Conservation (phyloP, 2,329 filamentous ascomycete genomes). For the Ophiocordyceps camponoti-leonardi region DNA sequence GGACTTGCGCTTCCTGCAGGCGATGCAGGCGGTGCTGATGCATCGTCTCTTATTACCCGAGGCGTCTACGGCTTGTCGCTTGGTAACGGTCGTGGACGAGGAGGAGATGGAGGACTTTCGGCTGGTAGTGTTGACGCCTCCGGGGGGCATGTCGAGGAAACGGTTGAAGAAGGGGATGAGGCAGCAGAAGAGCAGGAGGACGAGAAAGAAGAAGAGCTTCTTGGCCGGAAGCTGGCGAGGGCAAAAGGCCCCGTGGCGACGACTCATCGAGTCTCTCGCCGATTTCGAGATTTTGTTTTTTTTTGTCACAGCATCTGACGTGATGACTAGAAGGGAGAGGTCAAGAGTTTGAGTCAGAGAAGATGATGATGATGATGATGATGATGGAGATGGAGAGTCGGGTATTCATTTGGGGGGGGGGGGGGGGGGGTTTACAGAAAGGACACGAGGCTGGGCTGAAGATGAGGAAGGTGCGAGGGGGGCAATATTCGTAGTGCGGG, state of each 20-base stretch:
- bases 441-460: too few relatives aligned
- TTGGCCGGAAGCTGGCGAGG: not conserved
- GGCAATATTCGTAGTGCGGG: too few relatives aligned
- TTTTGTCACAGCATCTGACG: too few relatives aligned
- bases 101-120: slow-evolving; percentile 15
- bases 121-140: not conserved
- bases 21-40: slow-evolving; percentile 72
- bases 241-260: not conserved
- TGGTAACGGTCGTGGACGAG: too few relatives aligned
- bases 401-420: too few relatives aligned
- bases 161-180: not conserved
- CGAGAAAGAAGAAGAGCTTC: too few relatives aligned
- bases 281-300: too few relatives aligned
- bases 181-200: not conserved
- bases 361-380: not conserved
- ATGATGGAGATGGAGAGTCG: not conserved
- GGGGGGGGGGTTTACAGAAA: not conserved
- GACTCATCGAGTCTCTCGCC: not conserved
- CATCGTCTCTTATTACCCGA: slow-evolving; percentile 52
- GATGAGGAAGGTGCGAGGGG: too few relatives aligned
- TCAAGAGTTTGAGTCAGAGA: too few relatives aligned
- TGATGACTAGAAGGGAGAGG: too few relatives aligned
- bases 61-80: slow-evolving; percentile 27
- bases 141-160: not conserved
- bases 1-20: slow-evolving; percentile 61